Percentiles rank a stretch among this genome's conserved stretches.
These are phyloP conservation scores for Lonicera japonica DNA, from an alignment of 129 eudicot species.

Conservation along the genomic window DNA sequence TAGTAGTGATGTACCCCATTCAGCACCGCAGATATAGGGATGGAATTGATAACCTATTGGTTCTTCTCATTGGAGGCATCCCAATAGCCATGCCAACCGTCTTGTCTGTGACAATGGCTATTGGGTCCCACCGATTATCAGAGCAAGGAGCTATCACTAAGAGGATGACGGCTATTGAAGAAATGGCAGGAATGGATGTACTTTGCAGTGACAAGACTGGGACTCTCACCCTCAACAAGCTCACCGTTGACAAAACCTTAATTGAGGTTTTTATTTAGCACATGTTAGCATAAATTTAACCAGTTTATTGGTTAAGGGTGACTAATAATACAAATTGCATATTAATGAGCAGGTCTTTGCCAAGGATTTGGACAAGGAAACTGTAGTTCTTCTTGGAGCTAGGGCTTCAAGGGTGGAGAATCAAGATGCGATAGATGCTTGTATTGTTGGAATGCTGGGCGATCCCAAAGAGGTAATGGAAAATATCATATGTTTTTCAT, in stretches of 20 bases:
- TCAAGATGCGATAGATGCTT: slow-evolving; percentile 90
- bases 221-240: slow-evolving; percentile 79
- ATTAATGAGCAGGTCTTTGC: slow-evolving; percentile 33
- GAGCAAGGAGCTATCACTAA: slow-evolving; percentile 87
- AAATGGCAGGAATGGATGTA: slow-evolving; percentile 94
- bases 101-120: slow-evolving; percentile 83
- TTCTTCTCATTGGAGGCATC: slow-evolving; percentile 78
- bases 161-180: slow-evolving; percentile 93
- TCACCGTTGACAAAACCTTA: slow-evolving; percentile 58
- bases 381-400: slow-evolving; percentile 53
- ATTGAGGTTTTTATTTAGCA: slow-evolving; percentile 45
- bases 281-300: not conserved
- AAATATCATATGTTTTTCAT: not conserved
- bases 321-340: not conserved
- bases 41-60: slow-evolving; percentile 74
- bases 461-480: slow-evolving; percentile 63
- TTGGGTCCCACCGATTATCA: slow-evolving; percentile 74
- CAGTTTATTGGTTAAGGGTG: not conserved
- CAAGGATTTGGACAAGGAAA: slow-evolving; percentile 51
- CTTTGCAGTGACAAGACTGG: slow-evolving; percentile 92
- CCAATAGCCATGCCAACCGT: slow-evolving; percentile 94
- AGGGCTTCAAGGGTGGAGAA: slow-evolving; percentile 91
- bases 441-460: slow-evolving; percentile 78
- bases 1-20: slow-evolving; percentile 81
- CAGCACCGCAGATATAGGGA: slow-evolving; percentile 67